phyloP scores from a whole-genome alignment of 768 basidiomycete genomes.

The Baorangia bicolor region DNA sequence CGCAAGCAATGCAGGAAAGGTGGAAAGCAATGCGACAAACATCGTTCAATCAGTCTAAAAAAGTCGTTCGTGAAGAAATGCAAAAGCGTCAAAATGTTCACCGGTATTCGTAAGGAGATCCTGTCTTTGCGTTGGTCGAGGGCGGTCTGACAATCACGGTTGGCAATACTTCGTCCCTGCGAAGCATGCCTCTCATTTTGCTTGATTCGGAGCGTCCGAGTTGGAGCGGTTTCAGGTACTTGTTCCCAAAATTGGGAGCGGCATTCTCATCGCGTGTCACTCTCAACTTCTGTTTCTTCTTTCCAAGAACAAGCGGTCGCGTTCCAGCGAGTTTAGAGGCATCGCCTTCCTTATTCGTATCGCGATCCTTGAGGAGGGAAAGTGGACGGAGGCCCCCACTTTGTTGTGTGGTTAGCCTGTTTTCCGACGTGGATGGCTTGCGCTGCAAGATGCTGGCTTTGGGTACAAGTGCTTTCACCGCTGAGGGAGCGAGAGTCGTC shows the following conservation, averaged over 20 bases:
- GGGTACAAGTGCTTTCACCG: constrained; percentile 52
- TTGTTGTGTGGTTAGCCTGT: constrained; percentile 34
- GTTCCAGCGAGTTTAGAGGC: constrained; percentile 31
- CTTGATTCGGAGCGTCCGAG: constrained; percentile 63
- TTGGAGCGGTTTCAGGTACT: constrained; percentile 56
- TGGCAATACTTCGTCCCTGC: constrained; percentile 56
- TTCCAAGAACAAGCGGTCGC: constrained; percentile 57
- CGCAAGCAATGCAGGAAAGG: not conserved
- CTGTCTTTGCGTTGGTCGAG: constrained; percentile 47
- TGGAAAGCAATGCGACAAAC: not conserved
- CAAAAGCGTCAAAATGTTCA: constrained; percentile 7
- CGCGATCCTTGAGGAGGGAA: constrained; percentile 61
- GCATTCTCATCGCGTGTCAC: constrained; percentile 35
- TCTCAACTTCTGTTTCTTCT: constrained; percentile 51
- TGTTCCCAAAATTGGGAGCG: constrained; percentile 36
- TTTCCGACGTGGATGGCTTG: constrained; percentile 27
- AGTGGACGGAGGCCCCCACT: constrained; percentile 57
- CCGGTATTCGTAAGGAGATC: constrained; percentile 45
- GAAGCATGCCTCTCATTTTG: constrained; percentile 56
- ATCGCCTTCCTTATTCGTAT: constrained; percentile 37
- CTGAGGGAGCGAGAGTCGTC: constrained; percentile 44
- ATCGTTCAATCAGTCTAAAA: not conserved
- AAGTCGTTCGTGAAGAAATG: not conserved
- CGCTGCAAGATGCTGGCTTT: constrained; percentile 49
- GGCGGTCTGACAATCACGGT: constrained; percentile 63